Evolutionary conservation across 1,284 basidiomycete genomes (phyloP), one percentile per base, ranked within the genome.

Genomic region (Athelia psychrophila): DNA sequence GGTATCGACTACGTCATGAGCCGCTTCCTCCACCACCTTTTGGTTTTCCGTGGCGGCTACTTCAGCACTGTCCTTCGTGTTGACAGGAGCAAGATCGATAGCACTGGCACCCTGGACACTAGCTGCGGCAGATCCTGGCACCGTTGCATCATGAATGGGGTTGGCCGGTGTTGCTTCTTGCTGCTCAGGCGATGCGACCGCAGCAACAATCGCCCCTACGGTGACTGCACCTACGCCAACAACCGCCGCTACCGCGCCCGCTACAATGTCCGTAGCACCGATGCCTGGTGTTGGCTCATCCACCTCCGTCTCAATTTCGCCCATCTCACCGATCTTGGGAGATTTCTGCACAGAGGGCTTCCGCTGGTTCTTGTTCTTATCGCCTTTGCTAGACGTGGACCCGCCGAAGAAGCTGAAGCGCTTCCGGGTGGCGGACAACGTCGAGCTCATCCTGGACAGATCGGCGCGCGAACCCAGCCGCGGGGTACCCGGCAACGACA

Each of bases 271-370:
- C 9, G 33, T 16, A 23, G 15, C 44, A 44, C 22, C 33, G 27
- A 30, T 13, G 5, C 27, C 27, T 6, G 27, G 6, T 13, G 27
- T 53, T 48, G 60, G 55, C 54, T 72, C 66, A 46, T 73, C 75
- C 58, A 81, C 83, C 56, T 85, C 81, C 22, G 65, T 56, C 32
- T 86, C 60, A 20, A 81, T 71, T 61, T 88, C 84, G 46, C 85
- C 86, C 75, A 86, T 73, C 69, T 89, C 86, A 18, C 83, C 83
- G 22, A 83, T 66, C 52, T 69, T 67, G 61, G 67, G 73, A 46
- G 64, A 60, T 55, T 64, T 63, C 18, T 58, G 53, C 25, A 60
- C 49, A 18, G 56, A 45, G 16, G 56, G 50, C 36, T 51, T 53
- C 38, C 54, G 47, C 25, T 55, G 47, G 27, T 48, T 42, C 30